Base-by-base conservation (phyloP, 768 basidiomycete genomes). In the Rhodotorula diobovata region DNA sequence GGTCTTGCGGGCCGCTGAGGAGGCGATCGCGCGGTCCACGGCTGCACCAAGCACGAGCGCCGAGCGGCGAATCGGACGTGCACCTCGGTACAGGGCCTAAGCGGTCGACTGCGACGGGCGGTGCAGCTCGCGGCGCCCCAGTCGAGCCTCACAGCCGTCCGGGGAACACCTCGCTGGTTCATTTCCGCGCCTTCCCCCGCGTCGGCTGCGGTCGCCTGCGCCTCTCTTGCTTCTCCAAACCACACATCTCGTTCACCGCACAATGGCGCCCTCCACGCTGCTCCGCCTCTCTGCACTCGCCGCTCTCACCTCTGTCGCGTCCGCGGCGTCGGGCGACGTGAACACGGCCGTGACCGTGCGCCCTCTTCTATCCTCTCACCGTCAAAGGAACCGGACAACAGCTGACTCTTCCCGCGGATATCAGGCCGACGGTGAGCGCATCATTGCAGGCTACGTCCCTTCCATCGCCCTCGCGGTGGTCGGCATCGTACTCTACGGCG, bases 401-500 rank as follows among this genome's bases (percentile, higher is more conserved):
- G 4, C 20, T 55, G 32, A 34, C 20, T 9, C 34, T 35, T 6
- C 4, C 2, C 10, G 23, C 10, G 4, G 20, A 18, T 9, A 28
- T n/a, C 37, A 57, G 56, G 39, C 58, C 16, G 41, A 59, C n/a
- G 58, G 58, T 18, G 39, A 41, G n/a, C 58, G 37, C 30, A 45
- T 59, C 34, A 58, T 72, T 18, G 66, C 65, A 2, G 71, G 71
- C 45, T 72, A 57, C 48, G 15, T 28, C n/a, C 64, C 65, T 3
- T 50, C 35, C 14, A 18, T 72, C 54, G 28, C 55, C 1, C 66
- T 72, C 16, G 30, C 61, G 18, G 62, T 63, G 7, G n/a, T 67
- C 37, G 71, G 53, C 25, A 35, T 72, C 30, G 71, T 43, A 11
- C n/a, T 61, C 30, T 72, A 50, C 51, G 55, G 45, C 25, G 3